Evolutionary conservation across 129 eudicot species (phyloP).

Genomic region (Pittosporum tobira): DNA sequence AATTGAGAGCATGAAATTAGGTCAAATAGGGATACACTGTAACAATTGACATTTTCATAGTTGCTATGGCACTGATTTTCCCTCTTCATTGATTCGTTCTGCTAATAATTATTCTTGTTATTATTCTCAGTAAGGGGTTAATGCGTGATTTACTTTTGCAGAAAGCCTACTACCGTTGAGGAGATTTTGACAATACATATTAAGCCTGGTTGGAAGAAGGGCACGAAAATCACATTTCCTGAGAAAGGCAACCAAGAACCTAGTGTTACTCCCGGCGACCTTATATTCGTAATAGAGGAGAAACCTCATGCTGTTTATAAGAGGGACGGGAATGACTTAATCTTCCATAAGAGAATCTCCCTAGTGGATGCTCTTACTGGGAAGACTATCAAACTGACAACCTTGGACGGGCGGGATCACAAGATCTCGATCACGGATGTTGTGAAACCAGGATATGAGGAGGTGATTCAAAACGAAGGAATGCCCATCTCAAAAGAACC

Average conservation of each 20-base stretch:
- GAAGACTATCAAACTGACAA: conserved; percentile 45
- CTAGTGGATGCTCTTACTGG: conserved; percentile 77
- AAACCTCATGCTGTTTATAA: conserved; percentile 67
- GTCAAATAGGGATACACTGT: too few species aligned
- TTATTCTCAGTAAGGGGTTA: conserved; percentile 4
- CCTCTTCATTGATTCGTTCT: neutral
- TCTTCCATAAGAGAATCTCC: conserved; percentile 54
- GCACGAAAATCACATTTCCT: conserved; percentile 81
- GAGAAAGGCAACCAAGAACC: conserved; percentile 83
- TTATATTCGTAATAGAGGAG: conserved; percentile 69
- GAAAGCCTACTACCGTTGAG: conserved; percentile 66
- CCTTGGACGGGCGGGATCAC: conserved; percentile 61
- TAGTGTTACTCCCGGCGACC: conserved; percentile 67
- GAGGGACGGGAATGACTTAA: conserved; percentile 78
- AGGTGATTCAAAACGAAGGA: conserved; percentile 52
- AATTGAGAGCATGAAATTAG: too few species aligned
- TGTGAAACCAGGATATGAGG: conserved; percentile 65
- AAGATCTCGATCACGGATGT: conserved; percentile 38
- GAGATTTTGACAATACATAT: conserved; percentile 69
- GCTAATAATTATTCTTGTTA: neutral
- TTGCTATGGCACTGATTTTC: too few species aligned
- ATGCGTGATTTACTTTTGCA: conserved; percentile 31
- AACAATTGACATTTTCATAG: too few species aligned
- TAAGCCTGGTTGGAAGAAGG: conserved; percentile 90
- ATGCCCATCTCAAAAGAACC: conserved; percentile 86